Base-by-base conservation (phyloP, 805 yeast genomes). In the Cyberlindnera galapagoensis region DNA sequence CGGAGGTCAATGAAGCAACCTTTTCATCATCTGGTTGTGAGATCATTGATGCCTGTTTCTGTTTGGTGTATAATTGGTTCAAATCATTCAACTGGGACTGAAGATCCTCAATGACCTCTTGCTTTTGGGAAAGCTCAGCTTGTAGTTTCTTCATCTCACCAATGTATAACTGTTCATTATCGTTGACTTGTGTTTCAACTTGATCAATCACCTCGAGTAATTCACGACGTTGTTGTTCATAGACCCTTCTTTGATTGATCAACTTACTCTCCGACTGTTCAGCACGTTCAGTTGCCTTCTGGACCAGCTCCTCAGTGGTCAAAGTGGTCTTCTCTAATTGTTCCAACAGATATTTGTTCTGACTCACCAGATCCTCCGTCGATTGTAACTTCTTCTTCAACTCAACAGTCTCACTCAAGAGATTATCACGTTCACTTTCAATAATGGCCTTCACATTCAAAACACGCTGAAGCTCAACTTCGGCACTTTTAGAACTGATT, bases 151-250 rank as follows among this genome's bases (percentile, higher is more conserved):
- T 52, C 30, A 76, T 54, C 39, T 71, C 70, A n/a, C 56, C 52
- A 30, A 64, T 59, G 44, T 68, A 75, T 21, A 70, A 54, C 14
- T 51, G 48, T 38, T 71, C 80, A 36, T 69, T 73, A 37, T 76
- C 80, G 30, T 64, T 67, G 22, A 75, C 74, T 25, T 75, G 74
- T 20, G 57, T 51, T 26, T 74, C 71, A 51, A 78, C 62, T 26
- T 72, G 56, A 37, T 71, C 78, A 30, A 78, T 63, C 12, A 73
- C 75, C 30, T 69, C 73, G 28, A 79, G 52, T 57, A 80, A 61
- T 47, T 78, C 82, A 28, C 66, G 69, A 18, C 80, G 59, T 27
- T 78, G 80, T 11, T 52, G 46, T 31, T 74, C 80, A 26, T 69
- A 66, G 18, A 61, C 68, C 13, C 46, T 47, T 46, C 67, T 70